Evolutionary conservation across 352 stramenopile genomes (phyloP), one percentile per base, ranked within the genome.

Genomic region (Phytophthora hibernalis): DNA sequence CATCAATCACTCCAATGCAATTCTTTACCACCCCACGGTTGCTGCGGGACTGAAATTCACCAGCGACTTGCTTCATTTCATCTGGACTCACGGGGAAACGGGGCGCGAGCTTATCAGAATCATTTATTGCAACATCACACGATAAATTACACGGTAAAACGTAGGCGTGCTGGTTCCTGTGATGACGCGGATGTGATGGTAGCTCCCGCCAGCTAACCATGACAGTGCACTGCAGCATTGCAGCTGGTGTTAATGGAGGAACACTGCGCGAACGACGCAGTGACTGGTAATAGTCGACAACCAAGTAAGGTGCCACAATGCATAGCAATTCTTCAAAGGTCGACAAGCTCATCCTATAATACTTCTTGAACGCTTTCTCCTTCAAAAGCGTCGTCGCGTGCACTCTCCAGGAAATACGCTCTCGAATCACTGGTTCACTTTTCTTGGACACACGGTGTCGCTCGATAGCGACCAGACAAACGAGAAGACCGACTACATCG

Each of bases 1-100:
- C 61, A 40, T 64, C 61, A 12, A 70, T 65, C 6, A 31, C 54
- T 4, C 62, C 54, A 44, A 70, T 57, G 30, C 54, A 70, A 12
- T 21, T 20, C 1, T 28, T 0, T 1, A 69, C 47, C 1, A 54
- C 16, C 2, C 52, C 52, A 13, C 30, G 3, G 1, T 45, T 43
- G 22, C 52, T 63, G 1, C 5, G 3, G 0, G 12, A n/a, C 2
- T 16, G 5, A 57, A 65, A 70, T 15, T 11, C 57, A 43, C 9
- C 54, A 21, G 38, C 28, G 2, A 40, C 47, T 5, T 21, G 26
- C 9, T 44, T 5, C 38, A 60, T 44, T 5, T 60, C 54, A 0
- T 30, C 18, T 3, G 16, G 0, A 18, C 12, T n/a, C 16, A 2
- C 24, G 31, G 52, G 54, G 51, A 70, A 60, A 28, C 7, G 20